These are phyloP conservation scores for Cutaneotrichosporon daszewskae DNA, from an alignment of 1,284 basidiomycete genomes.

Conservation along the genomic window DNA sequence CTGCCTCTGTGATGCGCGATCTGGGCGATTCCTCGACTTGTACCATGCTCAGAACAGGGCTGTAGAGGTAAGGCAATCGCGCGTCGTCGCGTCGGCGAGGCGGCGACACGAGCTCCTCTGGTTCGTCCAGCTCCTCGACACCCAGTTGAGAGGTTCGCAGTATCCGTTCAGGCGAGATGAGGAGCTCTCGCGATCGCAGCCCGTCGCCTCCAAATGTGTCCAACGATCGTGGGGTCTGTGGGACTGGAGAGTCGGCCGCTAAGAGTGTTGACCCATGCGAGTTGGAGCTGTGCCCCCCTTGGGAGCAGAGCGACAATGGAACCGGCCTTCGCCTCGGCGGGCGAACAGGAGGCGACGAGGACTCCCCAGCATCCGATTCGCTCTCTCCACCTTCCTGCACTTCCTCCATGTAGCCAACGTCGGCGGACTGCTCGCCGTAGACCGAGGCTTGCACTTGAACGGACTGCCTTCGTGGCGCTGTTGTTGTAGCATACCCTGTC, in stretches of 20 bases:
- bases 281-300: background rate
- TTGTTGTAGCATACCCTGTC: background rate
- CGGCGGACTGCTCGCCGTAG: background rate
- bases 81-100: too few species aligned
- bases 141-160: too few species aligned
- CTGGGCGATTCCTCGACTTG: too few species aligned
- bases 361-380: background rate
- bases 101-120: too few species aligned
- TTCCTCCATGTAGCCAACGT: background rate
- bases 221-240: constrained; percentile 1
- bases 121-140: too few species aligned
- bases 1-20: too few species aligned
- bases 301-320: background rate
- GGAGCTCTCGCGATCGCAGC: constrained; percentile 5
- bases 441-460: background rate
- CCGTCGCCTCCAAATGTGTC: constrained; percentile 10
- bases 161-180: constrained; percentile 5
- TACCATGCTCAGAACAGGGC: too few species aligned
- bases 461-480: background rate
- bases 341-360: background rate
- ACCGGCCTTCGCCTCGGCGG: constrained; percentile 3
- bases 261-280: background rate
- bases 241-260: constrained; percentile 2
- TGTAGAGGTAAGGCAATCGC: too few species aligned
- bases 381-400: background rate